phyloP scores from a whole-genome alignment of 208 protist genomes.

The Trypanosoma cruzi region DNA sequence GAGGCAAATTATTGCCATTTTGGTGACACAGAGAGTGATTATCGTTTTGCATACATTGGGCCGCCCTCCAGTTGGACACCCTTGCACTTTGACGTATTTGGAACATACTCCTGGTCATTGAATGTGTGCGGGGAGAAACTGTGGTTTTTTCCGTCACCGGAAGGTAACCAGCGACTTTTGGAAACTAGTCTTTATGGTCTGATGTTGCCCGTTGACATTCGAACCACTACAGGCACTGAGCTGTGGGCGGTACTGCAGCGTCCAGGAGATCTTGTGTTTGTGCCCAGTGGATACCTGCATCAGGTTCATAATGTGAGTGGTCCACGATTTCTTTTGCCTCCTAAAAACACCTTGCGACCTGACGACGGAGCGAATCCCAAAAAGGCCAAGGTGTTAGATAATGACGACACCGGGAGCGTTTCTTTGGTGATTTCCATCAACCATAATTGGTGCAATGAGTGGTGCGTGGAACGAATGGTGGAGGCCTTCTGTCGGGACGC shows the following conservation, averaged over 20 bases:
- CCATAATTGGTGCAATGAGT: constrained; percentile 90
- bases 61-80: constrained; percentile 60
- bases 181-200: constrained; percentile 31
- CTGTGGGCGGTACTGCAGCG: constrained; percentile 57
- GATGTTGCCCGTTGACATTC: constrained; percentile 55
- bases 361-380: not conserved
- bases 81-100: constrained; percentile 89
- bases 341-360: not conserved
- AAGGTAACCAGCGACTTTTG: constrained; percentile 52
- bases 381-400: not conserved
- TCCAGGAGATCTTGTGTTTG: constrained; percentile 84
- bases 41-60: constrained; percentile 89
- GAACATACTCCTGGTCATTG: constrained; percentile 89
- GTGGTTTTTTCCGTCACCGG: constrained; percentile 76
- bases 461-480: constrained; percentile 64
- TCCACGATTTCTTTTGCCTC: constrained; percentile 33
- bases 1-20: constrained; percentile 34
- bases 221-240: constrained; percentile 53
- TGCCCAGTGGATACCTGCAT: constrained; percentile 73
- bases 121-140: constrained; percentile 85
- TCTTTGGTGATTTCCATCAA: constrained; percentile 75
- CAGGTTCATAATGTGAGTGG: constrained; percentile 85
- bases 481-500: constrained; percentile 52
- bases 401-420: constrained; percentile 6
- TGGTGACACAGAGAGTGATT: constrained; percentile 65